Evolutionary conservation across 768 basidiomycete genomes (phyloP), one percentile per base, ranked within the genome.

Genomic region (Auricularia sp.): DNA sequence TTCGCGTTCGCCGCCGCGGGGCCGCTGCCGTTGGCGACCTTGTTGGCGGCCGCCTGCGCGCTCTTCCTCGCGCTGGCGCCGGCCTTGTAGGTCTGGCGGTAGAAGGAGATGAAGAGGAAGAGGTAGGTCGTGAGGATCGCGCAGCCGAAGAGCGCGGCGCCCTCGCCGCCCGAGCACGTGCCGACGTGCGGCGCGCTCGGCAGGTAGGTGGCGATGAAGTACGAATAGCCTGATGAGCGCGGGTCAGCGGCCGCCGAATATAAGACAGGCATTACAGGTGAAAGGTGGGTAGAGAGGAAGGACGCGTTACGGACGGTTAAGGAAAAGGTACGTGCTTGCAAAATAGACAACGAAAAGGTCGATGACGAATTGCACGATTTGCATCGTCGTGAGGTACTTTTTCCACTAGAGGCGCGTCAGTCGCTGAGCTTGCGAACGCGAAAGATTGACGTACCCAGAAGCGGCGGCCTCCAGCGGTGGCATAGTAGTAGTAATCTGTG

Each of bases 401-500:
- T 99, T 99, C 97, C 97, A 99, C 96, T 95, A 71, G 29, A 60
- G 36, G 34, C n/a, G 21, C 4, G 56, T 67, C 62, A 71, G 62
- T 36, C 7, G 5, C n/a, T 34, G 51, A 34, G 54, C 39, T 36
- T 35, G 33, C 42, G 11, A 44, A 21, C 16, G 29, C 23, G 16
- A 16, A 8, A 8, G 21, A 8, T 34, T 4, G 21, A 73, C 81
- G 62, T 76, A 94, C 93, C 94, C 97, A 98, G 77, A 98, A 93
- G 78, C 82, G 91, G 72, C 89, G 90, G 67, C 97, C 97, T 72
- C 96, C 93, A 61, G 97, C 94, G 61, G 97, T 98, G 33, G 94
- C 94, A 77, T 90, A 98, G 79, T 99, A 99, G 79, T 99, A 99
- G 77, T 98, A 99, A 79, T 99, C 94, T 95, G 71, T 5, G 53